These are phyloP conservation scores for Quercus phellos DNA, from an alignment of 331 rosid species.

Conservation along the genomic window DNA sequence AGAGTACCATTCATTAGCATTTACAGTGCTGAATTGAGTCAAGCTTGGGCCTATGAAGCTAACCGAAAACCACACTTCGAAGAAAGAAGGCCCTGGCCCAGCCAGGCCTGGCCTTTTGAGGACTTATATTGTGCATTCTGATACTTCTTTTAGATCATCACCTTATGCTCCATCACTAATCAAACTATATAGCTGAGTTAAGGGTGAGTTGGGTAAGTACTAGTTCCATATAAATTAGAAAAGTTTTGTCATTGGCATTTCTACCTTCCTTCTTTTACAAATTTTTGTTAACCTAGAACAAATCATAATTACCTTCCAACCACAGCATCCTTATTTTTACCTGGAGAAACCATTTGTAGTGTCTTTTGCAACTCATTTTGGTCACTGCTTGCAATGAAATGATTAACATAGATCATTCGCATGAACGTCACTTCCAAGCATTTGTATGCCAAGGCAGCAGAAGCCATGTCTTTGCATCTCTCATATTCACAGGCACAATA, in stretches of 20 bases:
- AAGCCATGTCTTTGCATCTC: background rate
- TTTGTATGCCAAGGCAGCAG: constrained; percentile 2
- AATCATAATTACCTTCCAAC: background rate
- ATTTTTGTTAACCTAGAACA: background rate
- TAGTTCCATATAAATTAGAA: background rate
- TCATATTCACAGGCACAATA: background rate
- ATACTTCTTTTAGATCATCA: background rate
- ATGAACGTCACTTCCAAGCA: constrained; percentile 2
- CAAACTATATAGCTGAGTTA: background rate
- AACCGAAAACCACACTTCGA: background rate
- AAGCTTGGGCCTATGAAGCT: background rate
- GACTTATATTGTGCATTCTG: too few species aligned
- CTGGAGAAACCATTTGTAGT: constrained; percentile 3
- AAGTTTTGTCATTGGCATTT: background rate
- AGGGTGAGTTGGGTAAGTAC: background rate
- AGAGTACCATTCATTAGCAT: background rate
- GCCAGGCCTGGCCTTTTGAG: too few species aligned
- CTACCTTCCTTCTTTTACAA: background rate
- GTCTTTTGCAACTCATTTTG: background rate
- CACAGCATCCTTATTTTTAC: background rate
- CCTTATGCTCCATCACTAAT: background rate
- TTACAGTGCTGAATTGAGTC: background rate
- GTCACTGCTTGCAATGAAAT: background rate
- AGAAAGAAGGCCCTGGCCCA: background rate
- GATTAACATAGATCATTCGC: background rate